Conservation (phyloP, 148 eudicot genomes). For the Fagopyrum homotropicum region DNA sequence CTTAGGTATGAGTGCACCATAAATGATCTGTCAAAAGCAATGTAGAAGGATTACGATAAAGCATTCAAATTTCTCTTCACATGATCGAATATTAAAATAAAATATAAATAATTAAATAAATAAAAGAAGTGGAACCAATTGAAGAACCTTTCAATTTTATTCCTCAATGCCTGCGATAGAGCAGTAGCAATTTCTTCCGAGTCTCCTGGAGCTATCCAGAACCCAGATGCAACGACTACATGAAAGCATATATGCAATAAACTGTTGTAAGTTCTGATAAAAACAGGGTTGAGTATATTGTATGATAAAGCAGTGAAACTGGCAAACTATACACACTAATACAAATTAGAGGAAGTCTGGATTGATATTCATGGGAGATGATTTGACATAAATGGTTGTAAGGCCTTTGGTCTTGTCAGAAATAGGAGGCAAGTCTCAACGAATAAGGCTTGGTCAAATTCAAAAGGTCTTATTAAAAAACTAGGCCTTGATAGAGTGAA, state of each 20-base stretch:
- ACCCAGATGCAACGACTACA: conserved; percentile 79
- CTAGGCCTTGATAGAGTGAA: no score
- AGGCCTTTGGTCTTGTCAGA: background rate
- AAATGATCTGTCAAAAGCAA: conserved; percentile 52
- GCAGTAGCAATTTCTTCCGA: conserved; percentile 89
- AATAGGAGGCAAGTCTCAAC: background rate
- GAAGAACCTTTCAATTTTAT: conserved; percentile 71
- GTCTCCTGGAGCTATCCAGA: conserved; percentile 95
- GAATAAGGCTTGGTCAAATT: no score
- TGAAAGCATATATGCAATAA: background rate
- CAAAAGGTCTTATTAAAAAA: no score
- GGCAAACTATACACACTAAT: background rate
- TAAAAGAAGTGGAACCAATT: background rate
- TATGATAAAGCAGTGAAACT: background rate
- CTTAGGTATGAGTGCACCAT: conserved; percentile 70
- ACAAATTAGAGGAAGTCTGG: background rate
- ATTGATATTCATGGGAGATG: background rate
- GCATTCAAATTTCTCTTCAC: background rate
- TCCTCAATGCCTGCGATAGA: conserved; percentile 83
- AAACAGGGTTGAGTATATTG: background rate
- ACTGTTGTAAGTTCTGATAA: conserved; percentile 1
- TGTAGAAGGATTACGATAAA: conserved; percentile 2
- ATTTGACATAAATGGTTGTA: background rate
- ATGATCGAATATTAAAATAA: background rate
- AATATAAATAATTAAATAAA: conserved; percentile 3